Evolutionary conservation across 2,329 filamentous ascomycete species (phyloP).

Genomic region (Colletotrichum sp.): DNA sequence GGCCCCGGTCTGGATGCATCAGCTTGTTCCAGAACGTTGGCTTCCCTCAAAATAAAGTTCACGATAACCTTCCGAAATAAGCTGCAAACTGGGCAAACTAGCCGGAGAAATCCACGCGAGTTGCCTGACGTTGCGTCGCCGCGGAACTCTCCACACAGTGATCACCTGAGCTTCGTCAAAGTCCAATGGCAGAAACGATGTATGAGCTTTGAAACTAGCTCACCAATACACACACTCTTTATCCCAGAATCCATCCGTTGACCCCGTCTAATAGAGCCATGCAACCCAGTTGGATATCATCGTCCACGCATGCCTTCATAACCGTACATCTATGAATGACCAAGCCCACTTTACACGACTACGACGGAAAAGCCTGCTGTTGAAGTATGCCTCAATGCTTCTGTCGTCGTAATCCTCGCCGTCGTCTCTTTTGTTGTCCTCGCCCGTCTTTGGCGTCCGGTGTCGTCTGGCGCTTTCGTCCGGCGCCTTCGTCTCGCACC

Average conservation of each 20-base stretch:
- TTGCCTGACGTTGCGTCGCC: neutral
- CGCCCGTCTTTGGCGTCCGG: neutral
- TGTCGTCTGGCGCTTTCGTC: too few relatives aligned
- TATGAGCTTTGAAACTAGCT: neutral
- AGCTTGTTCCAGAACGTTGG: neutral
- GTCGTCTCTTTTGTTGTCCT: neutral
- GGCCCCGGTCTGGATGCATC: neutral
- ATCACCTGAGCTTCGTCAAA: neutral
- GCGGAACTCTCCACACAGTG: neutral
- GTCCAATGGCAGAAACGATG: neutral
- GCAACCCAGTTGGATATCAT: constrained; percentile 10
- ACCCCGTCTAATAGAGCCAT: constrained; percentile 1
- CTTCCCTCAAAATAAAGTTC: neutral
- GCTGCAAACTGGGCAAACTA: neutral
- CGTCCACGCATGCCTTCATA: neutral
- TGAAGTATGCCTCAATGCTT: neutral
- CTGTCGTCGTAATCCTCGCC: neutral
- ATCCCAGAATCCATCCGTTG: neutral
- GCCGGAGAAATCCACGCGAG: neutral
- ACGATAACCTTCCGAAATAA: neutral
- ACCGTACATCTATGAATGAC: neutral
- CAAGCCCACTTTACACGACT: neutral
- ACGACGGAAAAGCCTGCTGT: neutral
- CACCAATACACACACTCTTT: neutral
- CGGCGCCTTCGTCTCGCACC: too few relatives aligned